phyloP scores from a whole-genome alignment of 2,329 filamentous ascomycete genomes.

The Cladosporium oxysporum region DNA sequence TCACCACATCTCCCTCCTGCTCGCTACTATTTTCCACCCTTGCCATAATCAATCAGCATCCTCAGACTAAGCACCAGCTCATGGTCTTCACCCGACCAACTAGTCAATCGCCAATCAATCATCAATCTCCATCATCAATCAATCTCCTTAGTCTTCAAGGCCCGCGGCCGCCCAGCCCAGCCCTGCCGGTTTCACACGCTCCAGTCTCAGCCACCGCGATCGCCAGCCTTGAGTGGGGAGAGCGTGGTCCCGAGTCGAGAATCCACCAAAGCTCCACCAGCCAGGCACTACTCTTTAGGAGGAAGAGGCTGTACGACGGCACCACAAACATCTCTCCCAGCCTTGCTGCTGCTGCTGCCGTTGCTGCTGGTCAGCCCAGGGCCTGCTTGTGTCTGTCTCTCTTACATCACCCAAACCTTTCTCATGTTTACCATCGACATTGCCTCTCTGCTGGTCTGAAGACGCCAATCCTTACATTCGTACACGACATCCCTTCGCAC shows the following conservation, averaged over 20 bases:
- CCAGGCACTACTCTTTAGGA: not conserved
- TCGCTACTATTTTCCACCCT: not conserved
- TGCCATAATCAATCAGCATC: not conserved
- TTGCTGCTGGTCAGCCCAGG: slow-evolving; percentile 12
- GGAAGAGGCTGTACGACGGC: slow-evolving; percentile 7
- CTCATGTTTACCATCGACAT: slow-evolving; percentile 20
- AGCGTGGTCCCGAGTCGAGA: not conserved
- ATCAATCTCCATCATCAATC: not conserved
- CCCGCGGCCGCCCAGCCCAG: not conserved
- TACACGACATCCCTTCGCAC: not conserved
- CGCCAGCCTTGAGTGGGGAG: slow-evolving; percentile 4
- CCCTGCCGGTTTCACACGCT: not conserved
- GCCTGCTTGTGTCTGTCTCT: slow-evolving; percentile 1
- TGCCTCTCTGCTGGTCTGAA: slow-evolving; percentile 19
- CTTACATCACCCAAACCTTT: not conserved
- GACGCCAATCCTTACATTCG: not conserved
- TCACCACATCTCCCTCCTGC: not conserved
- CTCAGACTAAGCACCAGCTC: not conserved
- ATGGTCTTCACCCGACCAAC: no score
- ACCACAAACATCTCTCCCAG: slow-evolving; percentile 14
- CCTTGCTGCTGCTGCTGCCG: not conserved
- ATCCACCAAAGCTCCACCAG: not conserved
- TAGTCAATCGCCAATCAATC: not conserved
- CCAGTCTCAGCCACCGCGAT: slow-evolving; percentile 10
- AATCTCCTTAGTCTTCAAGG: not conserved